Base-by-base conservation (phyloP, 2,329 filamentous ascomycete species). In the Aspergillus pseudoviridinutans region DNA sequence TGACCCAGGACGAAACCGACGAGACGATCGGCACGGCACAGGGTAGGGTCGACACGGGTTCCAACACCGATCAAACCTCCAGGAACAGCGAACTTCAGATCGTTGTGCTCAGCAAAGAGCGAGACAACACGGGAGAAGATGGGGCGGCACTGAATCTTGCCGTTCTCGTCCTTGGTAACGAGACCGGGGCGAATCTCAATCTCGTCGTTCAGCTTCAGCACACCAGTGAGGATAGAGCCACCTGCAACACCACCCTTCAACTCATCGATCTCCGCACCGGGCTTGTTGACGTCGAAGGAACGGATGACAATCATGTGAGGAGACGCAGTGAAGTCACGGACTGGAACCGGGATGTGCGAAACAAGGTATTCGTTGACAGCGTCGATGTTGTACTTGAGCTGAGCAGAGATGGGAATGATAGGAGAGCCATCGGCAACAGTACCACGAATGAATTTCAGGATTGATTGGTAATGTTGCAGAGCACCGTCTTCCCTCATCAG, bases 231-330 rank as follows among this genome's bases (percentile, higher is more conserved):
- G 73, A 99, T 97, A 78, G 87, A 92, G 66, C 94, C 94, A 87
- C 94, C 94, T 67, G 94, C 94, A 75, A 99, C 94, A 85, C 94
- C 94, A 73, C 94, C 94, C 85, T 97, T 97, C 62, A 99, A 84
- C 68, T 99, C 94, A 60, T 97, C 93, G 64, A 99, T 97, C 79
- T 97, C 94, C 46, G 94, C 92, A 84, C 94, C 94, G 46, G 94
- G 94, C 85, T 99, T 99, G 87, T 99, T 99, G 72, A 99, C 95
- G 73, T 99, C 94, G 76, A 99, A 99, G 2, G 93, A 97, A 77
- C 94, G 91, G 76, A 99, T 99, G 73, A 99, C 88, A 71, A 99
- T 99, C 91, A 99, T 97, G 79, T 96, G 92, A 47, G 94, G 94
- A 65, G 93, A 90, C 68, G 89, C 86, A 66, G 87, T 87, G 81